Evolutionary conservation across 169 alveolate species (phyloP).

Genomic region (Plasmodium chabaudi): DNA sequence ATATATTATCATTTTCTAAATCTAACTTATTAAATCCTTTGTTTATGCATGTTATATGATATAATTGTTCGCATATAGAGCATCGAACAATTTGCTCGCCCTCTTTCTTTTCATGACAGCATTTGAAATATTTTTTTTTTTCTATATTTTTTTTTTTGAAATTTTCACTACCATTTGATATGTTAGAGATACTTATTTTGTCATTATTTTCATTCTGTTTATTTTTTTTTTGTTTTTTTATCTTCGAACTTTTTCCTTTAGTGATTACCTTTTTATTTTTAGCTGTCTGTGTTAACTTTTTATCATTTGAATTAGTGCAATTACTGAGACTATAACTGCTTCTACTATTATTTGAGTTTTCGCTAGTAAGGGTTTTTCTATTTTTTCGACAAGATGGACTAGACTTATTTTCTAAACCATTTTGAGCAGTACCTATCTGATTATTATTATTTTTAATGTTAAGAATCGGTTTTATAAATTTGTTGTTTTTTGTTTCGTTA

Average conservation of each 20-base stretch:
- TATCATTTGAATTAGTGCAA: no score
- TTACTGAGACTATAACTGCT: no score
- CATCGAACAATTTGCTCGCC: constrained; percentile 8
- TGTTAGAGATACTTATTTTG: neutral
- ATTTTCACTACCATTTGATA: neutral
- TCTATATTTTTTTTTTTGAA: neutral
- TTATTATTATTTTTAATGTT: neutral
- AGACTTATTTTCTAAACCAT: no score
- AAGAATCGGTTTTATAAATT: constrained; percentile 49
- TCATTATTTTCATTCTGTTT: neutral
- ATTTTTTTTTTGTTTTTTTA: constrained; percentile 8
- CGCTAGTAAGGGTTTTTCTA: neutral
- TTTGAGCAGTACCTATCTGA: no score
- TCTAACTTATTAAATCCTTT: constrained; percentile 11
- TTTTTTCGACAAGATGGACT: neutral
- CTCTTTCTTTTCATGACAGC: constrained; percentile 30
- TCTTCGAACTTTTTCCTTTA: neutral
- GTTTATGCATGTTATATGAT: constrained; percentile 31
- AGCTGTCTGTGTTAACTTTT: no score
- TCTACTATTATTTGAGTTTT: no score
- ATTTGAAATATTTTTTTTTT: constrained; percentile 18
- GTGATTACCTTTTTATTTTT: no score
- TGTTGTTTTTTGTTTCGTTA: constrained; percentile 12
- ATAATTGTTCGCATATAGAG: constrained; percentile 33
- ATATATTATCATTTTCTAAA: neutral